Evolutionary conservation across 495 filamentous ascomycete species (phyloP).

Genomic region (Annulohypoxylon moriforme): DNA sequence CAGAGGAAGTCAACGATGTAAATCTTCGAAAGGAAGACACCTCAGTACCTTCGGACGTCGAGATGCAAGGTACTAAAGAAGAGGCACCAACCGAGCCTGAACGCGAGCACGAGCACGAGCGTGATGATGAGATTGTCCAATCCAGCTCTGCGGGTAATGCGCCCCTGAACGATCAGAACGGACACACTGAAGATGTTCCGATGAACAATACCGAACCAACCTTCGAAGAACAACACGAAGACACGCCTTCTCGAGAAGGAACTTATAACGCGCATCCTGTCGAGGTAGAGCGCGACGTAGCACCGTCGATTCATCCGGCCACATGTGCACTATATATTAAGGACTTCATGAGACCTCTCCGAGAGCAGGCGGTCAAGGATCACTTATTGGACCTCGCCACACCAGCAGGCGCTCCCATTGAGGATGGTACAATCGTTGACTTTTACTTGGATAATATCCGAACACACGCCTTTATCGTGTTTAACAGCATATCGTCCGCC

Average conservation of each 20-base stretch:
- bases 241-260: conserved; percentile 52
- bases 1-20: conserved; percentile 11
- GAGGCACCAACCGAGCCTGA: conserved; percentile 1
- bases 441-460: conserved; percentile 88
- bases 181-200: conserved; percentile 38
- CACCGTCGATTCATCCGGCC: conserved; percentile 81
- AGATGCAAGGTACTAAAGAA: conserved; percentile 29
- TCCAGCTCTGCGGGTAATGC: conserved; percentile 15
- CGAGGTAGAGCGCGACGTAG: conserved; percentile 57
- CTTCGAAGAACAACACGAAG: conserved; percentile 15
- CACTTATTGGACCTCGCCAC: conserved; percentile 77
- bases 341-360: conserved; percentile 89
- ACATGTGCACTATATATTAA: conserved; percentile 91
- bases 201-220: conserved; percentile 41
- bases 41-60: conserved; percentile 19
- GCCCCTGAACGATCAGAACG: conserved; percentile 28
- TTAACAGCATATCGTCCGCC: conserved; percentile 74
- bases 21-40: conserved; percentile 1
- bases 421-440: conserved; percentile 66
- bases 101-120: conserved; percentile 6
- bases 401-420: conserved; percentile 60
- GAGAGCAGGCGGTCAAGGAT: conserved; percentile 67
- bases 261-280: conserved; percentile 23
- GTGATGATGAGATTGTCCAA: conserved; percentile 12
- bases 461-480: conserved; percentile 85